A percentile compares a stretch with the other conserved stretches of the same genome.
Conservation (phyloP, 1,284 basidiomycete genomes). For the Trametes pubescens region DNA sequence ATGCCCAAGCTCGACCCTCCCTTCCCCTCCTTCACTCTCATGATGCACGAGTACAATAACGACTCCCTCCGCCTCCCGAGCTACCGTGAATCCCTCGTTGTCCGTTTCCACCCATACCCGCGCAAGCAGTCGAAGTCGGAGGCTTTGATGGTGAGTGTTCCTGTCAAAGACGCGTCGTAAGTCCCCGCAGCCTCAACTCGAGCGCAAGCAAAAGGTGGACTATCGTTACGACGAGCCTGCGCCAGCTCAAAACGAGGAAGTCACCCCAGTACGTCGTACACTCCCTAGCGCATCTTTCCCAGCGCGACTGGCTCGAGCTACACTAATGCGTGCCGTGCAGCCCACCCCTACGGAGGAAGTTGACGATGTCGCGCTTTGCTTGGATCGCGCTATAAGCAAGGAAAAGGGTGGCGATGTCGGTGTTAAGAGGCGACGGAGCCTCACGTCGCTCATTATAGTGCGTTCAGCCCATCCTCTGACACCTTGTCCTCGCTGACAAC, state of each 20-base stretch:
- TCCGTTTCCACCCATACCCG: conserved; percentile 32
- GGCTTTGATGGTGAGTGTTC: conserved; percentile 26
- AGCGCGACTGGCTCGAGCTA: too few species aligned
- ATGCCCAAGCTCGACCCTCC: conserved; percentile 26
- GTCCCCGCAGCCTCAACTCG: not conserved
- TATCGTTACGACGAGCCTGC: conserved; percentile 15
- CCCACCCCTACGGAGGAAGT: not conserved
- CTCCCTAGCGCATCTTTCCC: too few species aligned
- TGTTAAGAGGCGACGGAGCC: conserved; percentile 25
- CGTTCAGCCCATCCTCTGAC: conserved; percentile 9
- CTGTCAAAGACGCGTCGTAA: conserved; percentile 12
- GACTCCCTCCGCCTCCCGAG: conserved; percentile 30
- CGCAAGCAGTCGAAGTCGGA: conserved; percentile 15
- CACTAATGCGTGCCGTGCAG: not conserved
- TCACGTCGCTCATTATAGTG: conserved; percentile 32
- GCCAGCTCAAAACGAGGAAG: not conserved
- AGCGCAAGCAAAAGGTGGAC: conserved; percentile 24
- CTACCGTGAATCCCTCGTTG: conserved; percentile 30
- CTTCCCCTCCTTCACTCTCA: conserved; percentile 30
- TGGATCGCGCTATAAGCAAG: conserved; percentile 18
- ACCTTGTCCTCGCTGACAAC: conserved; percentile 11
- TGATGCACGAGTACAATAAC: conserved; percentile 21
- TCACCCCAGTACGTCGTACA: not conserved
- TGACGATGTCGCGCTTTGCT: conserved; percentile 12
- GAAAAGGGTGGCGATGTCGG: conserved; percentile 4